Percentiles rank a stretch among this genome's conserved stretches.
phyloP scores from a whole-genome alignment of 495 filamentous ascomycete genomes.

The Daldinia grandis region DNA sequence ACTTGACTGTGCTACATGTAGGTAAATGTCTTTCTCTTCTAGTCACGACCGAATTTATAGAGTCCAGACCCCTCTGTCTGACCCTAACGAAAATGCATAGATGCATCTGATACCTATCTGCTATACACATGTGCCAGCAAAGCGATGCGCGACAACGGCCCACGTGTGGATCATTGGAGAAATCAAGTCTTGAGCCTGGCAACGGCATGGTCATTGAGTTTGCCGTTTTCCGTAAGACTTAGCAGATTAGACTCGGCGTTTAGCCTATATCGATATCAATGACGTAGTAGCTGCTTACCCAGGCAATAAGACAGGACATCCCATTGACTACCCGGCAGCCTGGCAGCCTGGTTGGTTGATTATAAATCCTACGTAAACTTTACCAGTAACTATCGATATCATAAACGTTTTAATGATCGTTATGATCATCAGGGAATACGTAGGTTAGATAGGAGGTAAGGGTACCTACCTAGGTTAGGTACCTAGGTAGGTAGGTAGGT shows the following conservation, averaged over 20 bases:
- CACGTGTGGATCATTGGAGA: conserved; percentile 19
- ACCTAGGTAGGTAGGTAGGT: too few species aligned
- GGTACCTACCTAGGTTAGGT: too few species aligned
- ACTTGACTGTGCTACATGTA: conserved; percentile 6
- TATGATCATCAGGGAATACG: too few species aligned
- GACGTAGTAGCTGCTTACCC: neutral
- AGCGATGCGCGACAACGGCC: neutral
- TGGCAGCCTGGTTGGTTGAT: too few species aligned
- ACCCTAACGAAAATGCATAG: neutral
- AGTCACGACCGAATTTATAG: conserved; percentile 12
- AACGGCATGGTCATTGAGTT: neutral
- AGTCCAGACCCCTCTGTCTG: conserved; percentile 8
- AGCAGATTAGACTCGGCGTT: neutral
- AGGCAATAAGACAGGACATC: neutral
- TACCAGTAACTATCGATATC: too few species aligned
- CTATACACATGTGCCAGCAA: conserved; percentile 6
- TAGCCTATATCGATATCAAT: neutral
- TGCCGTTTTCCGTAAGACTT: conserved; percentile 1
- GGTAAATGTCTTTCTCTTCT: conserved; percentile 7
- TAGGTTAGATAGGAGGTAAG: too few species aligned
- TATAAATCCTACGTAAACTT: too few species aligned
- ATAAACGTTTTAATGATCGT: too few species aligned
- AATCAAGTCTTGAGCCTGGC: conserved; percentile 1
- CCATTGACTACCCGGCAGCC: neutral
- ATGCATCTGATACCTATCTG: conserved; percentile 1